Base-by-base conservation (phyloP, 1,284 basidiomycete species). In the Wolfiporia cocos region DNA sequence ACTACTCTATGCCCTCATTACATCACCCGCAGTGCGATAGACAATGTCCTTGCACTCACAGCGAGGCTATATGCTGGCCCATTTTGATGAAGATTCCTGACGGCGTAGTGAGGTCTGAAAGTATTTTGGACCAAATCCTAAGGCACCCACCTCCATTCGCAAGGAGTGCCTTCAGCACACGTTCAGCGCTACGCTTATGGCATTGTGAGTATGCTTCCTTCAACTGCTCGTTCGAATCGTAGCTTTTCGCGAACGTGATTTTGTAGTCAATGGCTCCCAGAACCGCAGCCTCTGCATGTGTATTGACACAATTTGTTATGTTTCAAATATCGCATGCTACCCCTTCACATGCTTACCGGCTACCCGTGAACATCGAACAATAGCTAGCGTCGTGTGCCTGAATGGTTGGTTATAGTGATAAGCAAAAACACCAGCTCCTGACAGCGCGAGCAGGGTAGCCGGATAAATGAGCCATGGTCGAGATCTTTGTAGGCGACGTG, bases 31-130 rank as follows among this genome's bases (percentile, higher is more conserved):
- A 37, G 23, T 11, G 15, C 64, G n/a, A 68, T 50, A 40, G 11
- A 33, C 17, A 29, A 21, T 7, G 28, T 31, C 22, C 26, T 18
- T 19, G 18, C 12, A 68, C 74, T 53, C 51, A 78, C 64, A 87
- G 54, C 11, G 83, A 84, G 23, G 81, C 75, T 58, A 99, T 80
- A 62, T 96, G 92, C 61, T 96, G 92, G 2, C 92, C 93, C 47
- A 94, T 65, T 61, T 96, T 96, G 62, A 96, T 93, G 62, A 92
- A 96, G 29, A 95, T 80, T 12, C 92, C 90, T 71, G 30, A n/a
- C 11, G 21, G 4, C 5, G 21, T 5, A 37, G 19, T 23, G 15
- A 4, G 20, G 5, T 23, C 14, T 7, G 5, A 5, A 17, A 9
- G 15, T 17, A 32, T 10, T 31, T 15, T 9, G 32, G 5, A 32